Evolutionary conservation across 2,329 filamentous ascomycete species (phyloP).

Genomic region (Fusarium poae): DNA sequence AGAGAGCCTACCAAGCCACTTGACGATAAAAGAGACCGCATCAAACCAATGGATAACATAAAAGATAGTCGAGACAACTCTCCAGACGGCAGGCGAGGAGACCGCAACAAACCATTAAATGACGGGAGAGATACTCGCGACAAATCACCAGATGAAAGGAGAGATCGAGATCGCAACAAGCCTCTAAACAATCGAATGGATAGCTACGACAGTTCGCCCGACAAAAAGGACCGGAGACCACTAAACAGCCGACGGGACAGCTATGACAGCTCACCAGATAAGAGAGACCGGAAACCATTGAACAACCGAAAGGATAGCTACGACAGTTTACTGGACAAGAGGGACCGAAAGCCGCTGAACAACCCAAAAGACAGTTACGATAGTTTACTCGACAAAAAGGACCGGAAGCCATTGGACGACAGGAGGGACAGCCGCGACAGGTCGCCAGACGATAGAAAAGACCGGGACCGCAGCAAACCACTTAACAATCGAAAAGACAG

Average conservation of each 20-base stretch:
- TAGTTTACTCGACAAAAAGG: neutral
- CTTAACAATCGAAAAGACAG: neutral
- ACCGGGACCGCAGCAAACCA: neutral
- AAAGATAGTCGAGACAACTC: constrained; percentile 12
- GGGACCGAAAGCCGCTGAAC: neutral
- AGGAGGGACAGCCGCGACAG: neutral
- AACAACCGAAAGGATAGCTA: neutral
- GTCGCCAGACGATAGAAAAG: neutral
- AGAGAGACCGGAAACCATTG: neutral
- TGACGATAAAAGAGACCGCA: constrained; percentile 4
- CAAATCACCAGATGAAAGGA: neutral
- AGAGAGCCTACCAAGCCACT: neutral
- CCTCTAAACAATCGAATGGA: neutral
- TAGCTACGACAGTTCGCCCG: neutral
- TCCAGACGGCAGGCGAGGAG: neutral
- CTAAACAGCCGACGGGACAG: neutral
- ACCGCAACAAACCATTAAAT: neutral
- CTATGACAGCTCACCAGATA: neutral
- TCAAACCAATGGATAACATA: constrained; percentile 5
- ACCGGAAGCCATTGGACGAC: neutral
- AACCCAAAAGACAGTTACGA: neutral
- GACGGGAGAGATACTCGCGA: constrained; percentile 2
- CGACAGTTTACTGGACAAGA: neutral
- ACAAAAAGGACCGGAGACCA: neutral
- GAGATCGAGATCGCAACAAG: constrained; percentile 1